Evolutionary conservation across 805 yeast species (phyloP), one percentile per base, ranked within the genome.

Genomic region (Priceomyces medius): DNA sequence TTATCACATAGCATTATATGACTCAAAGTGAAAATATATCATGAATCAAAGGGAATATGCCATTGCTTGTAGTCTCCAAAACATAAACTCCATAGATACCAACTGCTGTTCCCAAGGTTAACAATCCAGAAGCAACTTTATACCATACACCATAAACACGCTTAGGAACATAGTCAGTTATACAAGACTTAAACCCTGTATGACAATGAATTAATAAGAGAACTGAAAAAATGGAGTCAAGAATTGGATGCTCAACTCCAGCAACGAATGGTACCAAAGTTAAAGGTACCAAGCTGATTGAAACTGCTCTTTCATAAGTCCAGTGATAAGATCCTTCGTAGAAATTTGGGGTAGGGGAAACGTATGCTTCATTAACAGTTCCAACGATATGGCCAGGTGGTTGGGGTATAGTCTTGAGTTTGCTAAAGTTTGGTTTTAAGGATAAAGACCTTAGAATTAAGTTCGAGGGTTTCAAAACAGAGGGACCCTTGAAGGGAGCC

Each of bases 351-450:
- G 72, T 63, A 29, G 97, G 97, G 12, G 79, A 68, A 24, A 70
- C 66, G 55, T 75, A 85, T 12, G 98, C 89, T 47, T 93, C 98
- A 64, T 91, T 93, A 37, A 90, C 96, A 5, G 90, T 81, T n/a
- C 97, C 98, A 35, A 83, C 83, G 43, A 91, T 83, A 61, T 85
- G 75, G 28, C 97, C 98, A 33, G 97, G 87, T 26, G 95, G 91
- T 66, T 87, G 95, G 43, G 83, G 83, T 45, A 80, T 78, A 35
- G 76, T 71, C 50, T 80, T 81, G 38, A 57, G 63, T 42, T 61
- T 66, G 33, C 66, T 79, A 51, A 63, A 77, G 67, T 61, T 75
- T 63, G 76, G 76, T 40, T 59, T 66, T 34, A 60, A 49, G 14
- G 59, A 52, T 10, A 61, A 38, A 17, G 42, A 14, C 42, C 63